Conservation (phyloP, 2,329 filamentous ascomycete species). For the Colletotrichum ledebouriae region DNA sequence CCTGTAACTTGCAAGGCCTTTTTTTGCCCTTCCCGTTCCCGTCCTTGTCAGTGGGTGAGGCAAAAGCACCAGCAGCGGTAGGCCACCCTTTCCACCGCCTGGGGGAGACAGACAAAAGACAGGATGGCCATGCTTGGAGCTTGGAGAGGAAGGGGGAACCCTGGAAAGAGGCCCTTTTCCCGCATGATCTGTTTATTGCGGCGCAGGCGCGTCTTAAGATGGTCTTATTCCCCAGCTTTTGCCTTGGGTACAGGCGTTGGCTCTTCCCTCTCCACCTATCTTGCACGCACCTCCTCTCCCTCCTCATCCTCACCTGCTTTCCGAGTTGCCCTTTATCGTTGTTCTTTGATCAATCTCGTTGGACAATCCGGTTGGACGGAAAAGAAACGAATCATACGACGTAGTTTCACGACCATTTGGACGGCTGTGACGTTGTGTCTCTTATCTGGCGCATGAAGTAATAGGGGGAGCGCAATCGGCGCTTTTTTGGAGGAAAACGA, state of each 20-base stretch:
- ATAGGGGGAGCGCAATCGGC: constrained; percentile 17
- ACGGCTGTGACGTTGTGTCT: background rate
- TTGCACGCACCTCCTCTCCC: background rate
- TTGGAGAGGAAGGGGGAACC: background rate
- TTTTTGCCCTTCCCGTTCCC: too few species aligned
- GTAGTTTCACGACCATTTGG: background rate
- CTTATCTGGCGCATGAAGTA: constrained; percentile 1
- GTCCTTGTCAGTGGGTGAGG: background rate
- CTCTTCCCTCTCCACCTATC: constrained; percentile 22
- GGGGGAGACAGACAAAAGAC: background rate
- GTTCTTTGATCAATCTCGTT: background rate
- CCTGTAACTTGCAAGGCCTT: background rate
- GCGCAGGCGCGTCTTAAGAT: constrained; percentile 24
- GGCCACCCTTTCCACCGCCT: too few species aligned
- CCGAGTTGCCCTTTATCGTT: constrained; percentile 22
- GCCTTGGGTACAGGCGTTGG: constrained; percentile 17
- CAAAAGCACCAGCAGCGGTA: constrained; percentile 13
- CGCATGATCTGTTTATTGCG: constrained; percentile 16
- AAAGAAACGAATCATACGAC: constrained; percentile 22
- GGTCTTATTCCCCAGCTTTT: constrained; percentile 35
- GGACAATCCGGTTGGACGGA: background rate
- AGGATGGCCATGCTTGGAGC: background rate
- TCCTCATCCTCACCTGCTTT: constrained; percentile 3
- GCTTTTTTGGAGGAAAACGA: constrained; percentile 1
- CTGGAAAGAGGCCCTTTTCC: constrained; percentile 11